A percentile compares a stretch with the other conserved stretches of the same genome.
phyloP scores from a whole-genome alignment of 2,329 filamentous ascomycete genomes.

The Venturia nashicola region DNA sequence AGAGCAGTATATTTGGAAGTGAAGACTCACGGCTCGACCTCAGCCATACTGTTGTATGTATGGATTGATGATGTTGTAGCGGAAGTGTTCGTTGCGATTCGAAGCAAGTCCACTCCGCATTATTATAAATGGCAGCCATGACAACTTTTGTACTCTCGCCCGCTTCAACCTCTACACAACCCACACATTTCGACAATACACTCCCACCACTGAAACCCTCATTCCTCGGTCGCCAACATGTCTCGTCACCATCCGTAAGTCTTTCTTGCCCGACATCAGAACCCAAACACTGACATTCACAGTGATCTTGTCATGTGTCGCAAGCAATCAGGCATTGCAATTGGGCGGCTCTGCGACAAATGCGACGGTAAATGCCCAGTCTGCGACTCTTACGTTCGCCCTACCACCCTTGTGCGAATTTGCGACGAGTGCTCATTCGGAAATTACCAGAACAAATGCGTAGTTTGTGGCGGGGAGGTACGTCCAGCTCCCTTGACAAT shows the following conservation, averaged over 20 bases:
- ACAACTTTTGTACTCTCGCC: background rate
- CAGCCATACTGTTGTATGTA: slow-evolving; percentile 6
- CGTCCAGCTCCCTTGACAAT: slow-evolving; percentile 2
- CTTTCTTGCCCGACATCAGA: slow-evolving; percentile 10
- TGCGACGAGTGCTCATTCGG: slow-evolving; percentile 99
- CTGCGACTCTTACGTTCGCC: slow-evolving; percentile 97
- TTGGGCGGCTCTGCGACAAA: slow-evolving; percentile 98
- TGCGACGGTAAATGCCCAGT: slow-evolving; percentile 99
- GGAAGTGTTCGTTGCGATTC: background rate
- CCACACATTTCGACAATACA: background rate
- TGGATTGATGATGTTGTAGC: background rate
- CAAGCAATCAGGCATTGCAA: slow-evolving; percentile 94
- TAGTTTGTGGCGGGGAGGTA: slow-evolving; percentile 85
- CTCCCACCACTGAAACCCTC: background rate
- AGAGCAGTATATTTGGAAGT: background rate
- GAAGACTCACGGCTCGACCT: slow-evolving; percentile 11
- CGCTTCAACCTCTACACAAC: background rate
- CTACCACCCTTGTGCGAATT: slow-evolving; percentile 92
- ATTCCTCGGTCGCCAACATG: slow-evolving; percentile 40
- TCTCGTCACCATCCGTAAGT: slow-evolving; percentile 87
- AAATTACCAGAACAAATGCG: slow-evolving; percentile 99
- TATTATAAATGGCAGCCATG: background rate
- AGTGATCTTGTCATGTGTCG: slow-evolving; percentile 99
- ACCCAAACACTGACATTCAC: slow-evolving; percentile 15
- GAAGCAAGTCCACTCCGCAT: background rate